A percentile compares a stretch with the other conserved stretches of the same genome.
phyloP scores from a whole-genome alignment of 1,284 basidiomycete genomes.

The Cronartium quercuum region DNA sequence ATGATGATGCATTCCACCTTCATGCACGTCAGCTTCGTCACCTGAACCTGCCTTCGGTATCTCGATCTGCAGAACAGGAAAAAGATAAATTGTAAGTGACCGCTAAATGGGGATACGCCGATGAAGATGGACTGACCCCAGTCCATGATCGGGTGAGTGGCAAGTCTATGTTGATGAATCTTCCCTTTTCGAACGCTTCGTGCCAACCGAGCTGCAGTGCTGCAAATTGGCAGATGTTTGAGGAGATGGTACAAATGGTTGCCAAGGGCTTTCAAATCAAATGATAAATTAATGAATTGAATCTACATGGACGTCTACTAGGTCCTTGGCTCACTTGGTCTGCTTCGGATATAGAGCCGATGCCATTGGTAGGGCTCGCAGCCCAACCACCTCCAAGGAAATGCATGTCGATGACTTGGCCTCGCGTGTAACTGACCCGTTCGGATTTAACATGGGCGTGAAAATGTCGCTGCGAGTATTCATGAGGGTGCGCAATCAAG shows the following conservation, averaged over 20 bases:
- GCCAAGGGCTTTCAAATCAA: slow-evolving; percentile 14
- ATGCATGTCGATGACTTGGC: slow-evolving; percentile 37
- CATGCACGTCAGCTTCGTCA: slow-evolving; percentile 3
- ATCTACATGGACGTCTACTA: neutral
- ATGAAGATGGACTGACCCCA: slow-evolving; percentile 17
- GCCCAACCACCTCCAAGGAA: slow-evolving; percentile 28
- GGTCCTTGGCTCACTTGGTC: neutral
- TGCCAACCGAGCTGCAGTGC: slow-evolving; percentile 33
- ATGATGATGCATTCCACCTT: neutral
- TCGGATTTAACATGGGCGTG: slow-evolving; percentile 17
- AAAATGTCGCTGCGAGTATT: slow-evolving; percentile 35
- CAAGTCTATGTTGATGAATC: slow-evolving; percentile 32
- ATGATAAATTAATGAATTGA: neutral
- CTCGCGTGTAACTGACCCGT: slow-evolving; percentile 13
- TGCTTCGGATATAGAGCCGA: neutral
- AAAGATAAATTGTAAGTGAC: neutral
- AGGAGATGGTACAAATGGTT: slow-evolving; percentile 38
- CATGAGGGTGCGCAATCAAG: slow-evolving; percentile 30
- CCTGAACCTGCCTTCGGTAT: slow-evolving; percentile 20
- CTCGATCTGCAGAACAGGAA: slow-evolving; percentile 14
- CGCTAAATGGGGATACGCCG: neutral
- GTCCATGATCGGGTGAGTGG: slow-evolving; percentile 13
- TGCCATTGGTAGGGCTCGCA: neutral
- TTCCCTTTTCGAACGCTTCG: slow-evolving; percentile 15
- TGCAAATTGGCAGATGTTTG: slow-evolving; percentile 37